A percentile compares a stretch with the other conserved stretches of the same genome.
phyloP scores from a whole-genome alignment of 2,329 filamentous ascomycete genomes.

The Sclerotinia nivalis region DNA sequence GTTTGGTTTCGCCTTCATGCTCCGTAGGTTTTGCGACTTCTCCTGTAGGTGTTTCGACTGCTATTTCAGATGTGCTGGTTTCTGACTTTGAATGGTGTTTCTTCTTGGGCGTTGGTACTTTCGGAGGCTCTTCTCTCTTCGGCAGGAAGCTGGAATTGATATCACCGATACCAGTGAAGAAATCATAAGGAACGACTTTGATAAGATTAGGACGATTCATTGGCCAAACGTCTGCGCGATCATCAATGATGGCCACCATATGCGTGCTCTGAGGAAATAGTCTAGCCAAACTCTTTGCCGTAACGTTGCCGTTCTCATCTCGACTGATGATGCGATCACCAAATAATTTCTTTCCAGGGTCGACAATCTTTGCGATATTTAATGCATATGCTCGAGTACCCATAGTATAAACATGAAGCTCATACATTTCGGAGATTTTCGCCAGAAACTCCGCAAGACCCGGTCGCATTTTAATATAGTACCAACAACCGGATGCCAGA shows the following conservation, averaged over 20 bases:
- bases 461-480: slow-evolving; percentile 97
- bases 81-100: slow-evolving; percentile 27
- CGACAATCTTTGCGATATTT: slow-evolving; percentile 88
- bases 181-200: slow-evolving; percentile 93
- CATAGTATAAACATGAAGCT: slow-evolving; percentile 99
- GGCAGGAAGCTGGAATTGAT: slow-evolving; percentile 98
- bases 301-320: slow-evolving; percentile 93
- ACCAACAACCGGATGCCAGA: slow-evolving; percentile 74
- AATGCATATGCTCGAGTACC: slow-evolving; percentile 94
- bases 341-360: slow-evolving; percentile 86
- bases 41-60: slow-evolving; percentile 15
- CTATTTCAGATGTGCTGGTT: slow-evolving; percentile 13
- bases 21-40: slow-evolving; percentile 16
- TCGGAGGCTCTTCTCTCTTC: slow-evolving; percentile 61
- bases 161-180: slow-evolving; percentile 96
- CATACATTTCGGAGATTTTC: slow-evolving; percentile 76
- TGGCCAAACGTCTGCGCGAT: slow-evolving; percentile 92
- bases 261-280: slow-evolving; percentile 96
- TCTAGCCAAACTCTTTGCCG: slow-evolving; percentile 83
- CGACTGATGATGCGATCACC: slow-evolving; percentile 93
- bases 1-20: background rate
- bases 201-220: slow-evolving; percentile 89
- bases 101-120: slow-evolving; percentile 33
- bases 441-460: slow-evolving; percentile 80
- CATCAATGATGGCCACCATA: slow-evolving; percentile 99